Base-by-base conservation (phyloP, 2,329 filamentous ascomycete genomes). In the Botrytis pseudocinerea region DNA sequence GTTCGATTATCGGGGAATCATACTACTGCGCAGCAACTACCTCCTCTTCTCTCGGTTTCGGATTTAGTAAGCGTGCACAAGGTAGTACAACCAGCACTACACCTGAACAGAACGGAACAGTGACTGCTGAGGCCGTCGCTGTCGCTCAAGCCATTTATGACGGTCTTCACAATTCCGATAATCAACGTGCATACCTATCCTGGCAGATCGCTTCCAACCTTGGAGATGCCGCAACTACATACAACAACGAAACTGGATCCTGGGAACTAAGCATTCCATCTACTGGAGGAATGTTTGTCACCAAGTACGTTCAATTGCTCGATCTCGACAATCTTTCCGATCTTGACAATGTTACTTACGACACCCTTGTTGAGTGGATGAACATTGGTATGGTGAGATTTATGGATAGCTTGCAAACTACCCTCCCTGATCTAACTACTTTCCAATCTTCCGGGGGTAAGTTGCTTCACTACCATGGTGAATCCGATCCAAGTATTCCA, bases 381-480 rank as follows among this genome's bases (percentile, higher is more conserved):
- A 79, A 82, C 57, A 81, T 79, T 10, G 87, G 84, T 12, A 83
- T 85, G 82, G 77, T 84, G 64, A 82, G 82, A 59, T 90, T 87
- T 79, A 74, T 82, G 42, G 85, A 87, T 76, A 84, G 79, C 66
- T 82, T 88, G 4, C 87, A 89, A 76, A 89, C 87, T 16, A 88
- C 84, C 1, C 77, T 84, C 40, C 85, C 86, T 0, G 87, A 90
- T 76, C 81, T 89, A 1, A 85, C 84, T 1, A 75, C 81, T 12
- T 88, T 88, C 82, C 81, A 85, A 46, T 73, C 81, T 4, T 77
- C 82, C 0, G 87, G 87, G 38, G 87, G 86, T 66, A 90, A 90
- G 79, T 79, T 90, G 6, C 80, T 90, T 20, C 87, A 89, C 78
- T 88, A 84, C 81, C 87, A 90, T 80, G 87, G 87, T 69, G 87